Percentiles rank a stretch among this genome's conserved stretches.
Evolutionary conservation across 371 early-diverging fungal species (phyloP).

Genomic region (Funneliformis caledonium): DNA sequence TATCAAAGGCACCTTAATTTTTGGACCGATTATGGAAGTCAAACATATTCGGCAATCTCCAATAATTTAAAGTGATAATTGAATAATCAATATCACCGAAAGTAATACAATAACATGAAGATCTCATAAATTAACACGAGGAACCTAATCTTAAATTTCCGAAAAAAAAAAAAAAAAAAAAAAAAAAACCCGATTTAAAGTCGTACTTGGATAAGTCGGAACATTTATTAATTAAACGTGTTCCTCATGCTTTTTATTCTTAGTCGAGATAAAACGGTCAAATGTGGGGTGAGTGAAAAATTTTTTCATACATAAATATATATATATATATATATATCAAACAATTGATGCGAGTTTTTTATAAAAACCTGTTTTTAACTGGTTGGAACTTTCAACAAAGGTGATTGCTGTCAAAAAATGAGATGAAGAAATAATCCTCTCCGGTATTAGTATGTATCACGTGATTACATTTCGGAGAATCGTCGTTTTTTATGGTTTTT

Average conservation of each 20-base stretch:
- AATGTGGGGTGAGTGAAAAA: not conserved
- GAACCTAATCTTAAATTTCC: not conserved
- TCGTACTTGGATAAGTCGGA: not conserved
- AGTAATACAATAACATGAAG: too few relatives aligned
- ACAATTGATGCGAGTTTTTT: not conserved
- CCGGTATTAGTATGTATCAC: not conserved
- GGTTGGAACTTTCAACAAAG: not conserved
- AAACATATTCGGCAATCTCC: too few relatives aligned
- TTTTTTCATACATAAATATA: not conserved
- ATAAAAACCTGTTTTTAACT: not conserved
- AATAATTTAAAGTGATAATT: too few relatives aligned
- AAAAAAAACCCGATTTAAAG: not conserved
- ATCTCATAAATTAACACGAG: too few relatives aligned
- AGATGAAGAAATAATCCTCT: too few relatives aligned
- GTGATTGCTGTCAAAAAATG: not conserved
- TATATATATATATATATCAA: not conserved
- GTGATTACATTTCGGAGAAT: not conserved
- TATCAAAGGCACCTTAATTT: too few relatives aligned
- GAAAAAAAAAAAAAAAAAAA: not conserved
- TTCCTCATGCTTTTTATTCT: not conserved
- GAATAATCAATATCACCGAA: too few relatives aligned
- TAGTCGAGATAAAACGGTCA: not conserved
- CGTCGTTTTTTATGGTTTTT: not conserved
- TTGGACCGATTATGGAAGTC: too few relatives aligned
- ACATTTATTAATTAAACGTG: not conserved